Base-by-base conservation (phyloP, 2,329 filamentous ascomycete species). In the Colletotrichum eleusines region DNA sequence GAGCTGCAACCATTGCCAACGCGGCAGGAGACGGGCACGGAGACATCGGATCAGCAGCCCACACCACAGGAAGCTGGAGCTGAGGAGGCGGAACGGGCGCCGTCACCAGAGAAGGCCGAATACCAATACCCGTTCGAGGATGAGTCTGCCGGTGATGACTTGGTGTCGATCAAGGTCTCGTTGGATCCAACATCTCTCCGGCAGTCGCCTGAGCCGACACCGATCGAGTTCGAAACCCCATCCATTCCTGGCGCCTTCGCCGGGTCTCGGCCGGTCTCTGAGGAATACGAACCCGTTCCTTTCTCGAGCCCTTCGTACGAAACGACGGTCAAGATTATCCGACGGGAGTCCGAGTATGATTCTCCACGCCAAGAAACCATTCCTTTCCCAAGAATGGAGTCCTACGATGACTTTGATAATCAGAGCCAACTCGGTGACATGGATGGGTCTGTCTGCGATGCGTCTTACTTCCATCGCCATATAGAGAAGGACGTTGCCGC, bases 111-210 rank as follows among this genome's bases (percentile, higher is more conserved):
- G 63, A 73, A 79, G 72, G 77, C 80, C 11, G 83, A 85, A 59
- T 88, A 88, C 74, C 83, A 83, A 65, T 86, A 84, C 70, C 84
- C 85, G 0, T 88, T 87, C 63, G 83, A 84, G 8, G 84, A 87
- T 40, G 84, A 85, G 42, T 71, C 73, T 38, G 61, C 69, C 2
- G 74, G 66, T 35, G 80, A 80, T 46, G 82, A 83, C 42, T 75
- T 78, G 28, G 78, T 79, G 20, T 82, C 82, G 16, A 82, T 83
- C 69, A 78, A 82, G 31, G 80, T 83, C 71, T 81, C 82, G 6
- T 75, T 84, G 44, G 82, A 84, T 73, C 72, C 79, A n/a, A 74
- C 76, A 7, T 75, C 77, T n/a, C 71, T 75, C 48, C 64, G 62
- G 28, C 68, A 66, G n/a, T 73, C 75, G 33, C 74, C 71, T 14